Evolutionary conservation across 2,329 filamentous ascomycete species (phyloP).

Genomic region (Penicillium sp.): DNA sequence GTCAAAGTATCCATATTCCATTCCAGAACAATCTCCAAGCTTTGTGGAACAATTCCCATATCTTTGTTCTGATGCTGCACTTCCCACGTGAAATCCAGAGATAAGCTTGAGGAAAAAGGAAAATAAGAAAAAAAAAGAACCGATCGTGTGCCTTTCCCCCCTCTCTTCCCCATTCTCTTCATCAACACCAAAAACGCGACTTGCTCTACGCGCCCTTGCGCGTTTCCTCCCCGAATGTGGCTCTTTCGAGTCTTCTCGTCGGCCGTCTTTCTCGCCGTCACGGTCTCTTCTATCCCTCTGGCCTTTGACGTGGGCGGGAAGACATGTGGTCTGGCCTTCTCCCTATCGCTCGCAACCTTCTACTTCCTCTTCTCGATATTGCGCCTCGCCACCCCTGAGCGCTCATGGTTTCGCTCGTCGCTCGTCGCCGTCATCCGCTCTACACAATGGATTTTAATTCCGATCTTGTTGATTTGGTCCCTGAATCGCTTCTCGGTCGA

Average conservation of each 20-base stretch:
- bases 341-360: conserved; percentile 82
- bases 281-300: conserved; percentile 93
- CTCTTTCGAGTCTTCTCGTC: conserved; percentile 78
- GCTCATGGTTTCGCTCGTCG: conserved; percentile 72
- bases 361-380: conserved; percentile 85
- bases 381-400: conserved; percentile 76
- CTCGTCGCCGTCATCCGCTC: conserved; percentile 69
- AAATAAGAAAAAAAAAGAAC: conserved; percentile 15
- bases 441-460: conserved; percentile 84
- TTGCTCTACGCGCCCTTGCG: conserved; percentile 15
- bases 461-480: conserved; percentile 87
- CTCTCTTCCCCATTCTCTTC: conserved; percentile 6
- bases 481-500: conserved; percentile 94
- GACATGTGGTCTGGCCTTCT: conserved; percentile 92
- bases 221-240: conserved; percentile 64
- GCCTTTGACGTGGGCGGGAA: conserved; percentile 97
- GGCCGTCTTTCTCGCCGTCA: conserved; percentile 82
- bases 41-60: neutral
- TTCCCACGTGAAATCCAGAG: conserved; percentile 2
- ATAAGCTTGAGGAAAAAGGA: conserved; percentile 20
- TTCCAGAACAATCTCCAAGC: neutral
- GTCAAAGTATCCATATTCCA: neutral
- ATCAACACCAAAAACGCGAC: conserved; percentile 5
- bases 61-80: neutral
- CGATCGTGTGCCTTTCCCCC: conserved; percentile 17